Evolutionary conservation across 2,329 filamentous ascomycete species (phyloP).

Genomic region (Xenoacremonium recifei): DNA sequence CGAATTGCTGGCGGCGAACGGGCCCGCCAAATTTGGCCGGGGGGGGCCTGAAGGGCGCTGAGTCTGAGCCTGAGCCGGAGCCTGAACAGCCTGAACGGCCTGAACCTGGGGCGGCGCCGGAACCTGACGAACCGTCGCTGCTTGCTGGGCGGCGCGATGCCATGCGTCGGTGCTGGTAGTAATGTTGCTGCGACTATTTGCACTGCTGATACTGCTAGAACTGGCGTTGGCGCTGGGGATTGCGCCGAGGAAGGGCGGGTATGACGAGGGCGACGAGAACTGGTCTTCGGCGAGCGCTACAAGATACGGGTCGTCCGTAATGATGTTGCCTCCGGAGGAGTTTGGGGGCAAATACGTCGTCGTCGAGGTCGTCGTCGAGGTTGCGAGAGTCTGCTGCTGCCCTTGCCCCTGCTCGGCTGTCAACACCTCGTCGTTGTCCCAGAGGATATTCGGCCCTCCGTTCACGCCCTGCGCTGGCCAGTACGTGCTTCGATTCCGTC

Average conservation of each 20-base stretch:
- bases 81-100: too few relatives aligned
- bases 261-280: slow-evolving; percentile 37
- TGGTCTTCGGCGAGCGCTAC: slow-evolving; percentile 25
- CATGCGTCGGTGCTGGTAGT: too few relatives aligned
- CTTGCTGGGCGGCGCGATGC: too few relatives aligned
- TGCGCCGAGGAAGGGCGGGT: slow-evolving; percentile 27
- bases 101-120: too few relatives aligned
- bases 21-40: too few relatives aligned
- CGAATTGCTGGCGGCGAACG: slow-evolving; percentile 4
- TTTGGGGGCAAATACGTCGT: background rate
- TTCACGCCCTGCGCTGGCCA: background rate
- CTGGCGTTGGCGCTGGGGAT: slow-evolving; percentile 2
- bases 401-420: too few relatives aligned
- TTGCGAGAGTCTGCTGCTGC: too few relatives aligned
- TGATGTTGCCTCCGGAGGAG: slow-evolving; percentile 1
- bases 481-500: too few relatives aligned
- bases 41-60: too few relatives aligned
- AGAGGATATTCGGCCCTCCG: background rate
- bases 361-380: background rate
- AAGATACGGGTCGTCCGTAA: slow-evolving; percentile 25
- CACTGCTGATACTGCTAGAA: slow-evolving; percentile 9
- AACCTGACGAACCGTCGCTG: too few relatives aligned
- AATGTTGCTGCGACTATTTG: too few relatives aligned
- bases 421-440: background rate
- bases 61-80: too few relatives aligned